A percentile compares a stretch with the other conserved stretches of the same genome.
phyloP scores from a whole-genome alignment of 179 eudicot genomes.

The Drosera spatulata region DNA sequence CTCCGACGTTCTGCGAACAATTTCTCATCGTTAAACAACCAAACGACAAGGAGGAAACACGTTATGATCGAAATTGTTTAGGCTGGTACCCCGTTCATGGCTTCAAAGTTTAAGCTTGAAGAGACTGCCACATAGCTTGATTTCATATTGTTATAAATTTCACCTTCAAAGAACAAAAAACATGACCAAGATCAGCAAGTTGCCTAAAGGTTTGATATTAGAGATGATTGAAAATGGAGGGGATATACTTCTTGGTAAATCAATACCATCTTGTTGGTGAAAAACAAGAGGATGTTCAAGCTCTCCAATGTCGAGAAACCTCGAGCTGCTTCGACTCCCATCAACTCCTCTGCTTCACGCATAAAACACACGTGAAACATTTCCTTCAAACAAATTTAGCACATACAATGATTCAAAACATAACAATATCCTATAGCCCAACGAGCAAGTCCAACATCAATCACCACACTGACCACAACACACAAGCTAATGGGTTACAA shows the following conservation, averaged over 20 bases:
- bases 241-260: slow-evolving; percentile 74
- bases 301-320: slow-evolving; percentile 57
- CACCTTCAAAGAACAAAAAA: slow-evolving; percentile 11
- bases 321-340: slow-evolving; percentile 18
- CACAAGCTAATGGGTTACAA: too few relatives aligned
- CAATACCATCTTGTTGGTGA: slow-evolving; percentile 67
- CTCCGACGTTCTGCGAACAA: not conserved
- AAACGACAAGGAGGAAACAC: not conserved
- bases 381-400: too few relatives aligned
- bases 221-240: not conserved
- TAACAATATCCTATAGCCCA: too few relatives aligned
- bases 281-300: slow-evolving; percentile 54
- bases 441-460: too few relatives aligned
- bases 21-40: not conserved
- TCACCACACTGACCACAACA: too few relatives aligned
- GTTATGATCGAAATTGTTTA: not conserved
- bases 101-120: slow-evolving; percentile 34
- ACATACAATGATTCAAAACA: too few relatives aligned
- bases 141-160: slow-evolving; percentile 19
- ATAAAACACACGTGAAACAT: not conserved
- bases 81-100: slow-evolving; percentile 15
- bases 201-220: slow-evolving; percentile 7
- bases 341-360: slow-evolving; percentile 42
- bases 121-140: slow-evolving; percentile 25
- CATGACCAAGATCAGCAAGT: slow-evolving; percentile 1